Evolutionary conservation across 345 rosid species (phyloP).

Genomic region (Bretschneidera sinensis): DNA sequence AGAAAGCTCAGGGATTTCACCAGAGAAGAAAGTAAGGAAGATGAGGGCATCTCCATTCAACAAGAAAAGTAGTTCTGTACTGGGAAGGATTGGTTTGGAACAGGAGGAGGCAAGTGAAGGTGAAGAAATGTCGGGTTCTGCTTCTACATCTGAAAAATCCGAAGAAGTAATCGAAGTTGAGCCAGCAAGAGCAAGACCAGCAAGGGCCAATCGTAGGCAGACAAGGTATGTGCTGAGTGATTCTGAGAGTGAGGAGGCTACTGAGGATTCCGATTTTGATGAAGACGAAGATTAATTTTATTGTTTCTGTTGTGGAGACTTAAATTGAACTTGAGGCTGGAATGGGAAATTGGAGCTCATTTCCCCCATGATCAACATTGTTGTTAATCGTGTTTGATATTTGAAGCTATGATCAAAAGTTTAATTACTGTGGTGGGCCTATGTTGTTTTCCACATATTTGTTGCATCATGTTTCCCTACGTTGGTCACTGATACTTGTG

Average conservation of each 20-base stretch:
- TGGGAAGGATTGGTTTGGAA: slow-evolving; percentile 28
- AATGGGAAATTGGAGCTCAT: no score
- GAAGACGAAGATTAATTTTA: no score
- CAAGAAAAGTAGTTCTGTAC: slow-evolving; percentile 72
- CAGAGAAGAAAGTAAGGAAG: slow-evolving; percentile 88
- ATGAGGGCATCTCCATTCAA: slow-evolving; percentile 86
- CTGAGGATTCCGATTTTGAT: slow-evolving; percentile 54
- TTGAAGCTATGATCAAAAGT: no score
- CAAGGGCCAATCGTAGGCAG: slow-evolving; percentile 46
- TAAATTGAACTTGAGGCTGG: no score
- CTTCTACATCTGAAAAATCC: slow-evolving; percentile 15
- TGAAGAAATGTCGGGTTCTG: slow-evolving; percentile 22
- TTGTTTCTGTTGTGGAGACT: no score
- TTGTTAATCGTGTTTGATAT: no score
- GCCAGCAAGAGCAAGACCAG: slow-evolving; percentile 55
- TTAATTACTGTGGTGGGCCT: no score
- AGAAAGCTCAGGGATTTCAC: slow-evolving; percentile 45
- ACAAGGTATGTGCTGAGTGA: slow-evolving; percentile 64
- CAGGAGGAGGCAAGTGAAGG: slow-evolving; percentile 19
- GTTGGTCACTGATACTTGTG: no score
- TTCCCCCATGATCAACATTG: no score
- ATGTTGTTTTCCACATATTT: no score
- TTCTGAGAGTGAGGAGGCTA: slow-evolving; percentile 46
- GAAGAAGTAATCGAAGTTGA: slow-evolving; percentile 19
- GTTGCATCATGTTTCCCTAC: no score